Evolutionary conservation across 495 filamentous ascomycete species (phyloP), one percentile per base, ranked within the genome.

Genomic region (Xylaria grammica): DNA sequence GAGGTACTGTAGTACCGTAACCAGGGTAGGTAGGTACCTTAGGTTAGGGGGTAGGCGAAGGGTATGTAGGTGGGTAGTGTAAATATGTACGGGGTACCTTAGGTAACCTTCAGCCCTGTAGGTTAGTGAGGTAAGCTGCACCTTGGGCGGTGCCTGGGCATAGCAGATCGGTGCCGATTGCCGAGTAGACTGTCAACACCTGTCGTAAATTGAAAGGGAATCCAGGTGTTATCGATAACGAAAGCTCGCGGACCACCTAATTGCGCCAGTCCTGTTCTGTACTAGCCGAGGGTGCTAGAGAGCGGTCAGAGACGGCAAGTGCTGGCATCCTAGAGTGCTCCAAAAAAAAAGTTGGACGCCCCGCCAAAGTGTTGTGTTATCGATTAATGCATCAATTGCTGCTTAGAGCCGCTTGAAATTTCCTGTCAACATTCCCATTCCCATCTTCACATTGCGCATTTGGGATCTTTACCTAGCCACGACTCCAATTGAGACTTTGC

Each of bases 281-380:
- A 3, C 34, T 26, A 34, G 24, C 24, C 19, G 17, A 30, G 49
- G 29, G 1, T 4, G 24, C 3, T 49, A 15, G 29, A 4, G 19
- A 27, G 40, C 56, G 54, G 54, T 58, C 54, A 46, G 26, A 27
- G 17, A 27, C n/a, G 54, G 36, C 54, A 58, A 20, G 4, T 30
- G 5, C 26, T 52, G 60, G 67, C 65, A 72, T 67, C 13, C 40
- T 38, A 45, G 44, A 48, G 59, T 40, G 26, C 34, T 46, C 56
- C 34, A 65, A 68, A 72, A 74, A 78, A 79, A 81, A 77, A 77
- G 73, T 75, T 71, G 51, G 46, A n/a, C 62, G 69, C 57, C 63
- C 67, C 65, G 60, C 72, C 56, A 52, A 61, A 65, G 46, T 50
- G 55, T 65, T 64, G 55, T 66, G 20, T 65, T 67, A 48, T 58